phyloP scores from a whole-genome alignment of 768 basidiomycete species.

The Mrakia gelida region DNA sequence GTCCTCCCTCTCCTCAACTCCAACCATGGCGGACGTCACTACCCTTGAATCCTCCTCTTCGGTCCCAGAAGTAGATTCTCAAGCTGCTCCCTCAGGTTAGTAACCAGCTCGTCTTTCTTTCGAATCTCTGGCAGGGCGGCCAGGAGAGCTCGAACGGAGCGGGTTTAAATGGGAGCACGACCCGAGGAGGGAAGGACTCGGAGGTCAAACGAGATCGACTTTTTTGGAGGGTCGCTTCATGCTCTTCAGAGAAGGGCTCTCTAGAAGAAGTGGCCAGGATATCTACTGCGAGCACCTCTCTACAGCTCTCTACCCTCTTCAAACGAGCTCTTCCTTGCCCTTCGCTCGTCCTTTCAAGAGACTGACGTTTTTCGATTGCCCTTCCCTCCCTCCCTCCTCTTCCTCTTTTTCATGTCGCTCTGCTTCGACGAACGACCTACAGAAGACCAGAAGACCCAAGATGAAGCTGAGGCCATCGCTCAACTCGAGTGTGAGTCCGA shows the following conservation, averaged over 20 bases:
- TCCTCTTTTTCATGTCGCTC: background rate
- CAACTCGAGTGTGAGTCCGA: constrained; percentile 14
- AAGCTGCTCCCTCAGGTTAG: background rate
- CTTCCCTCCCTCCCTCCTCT: background rate
- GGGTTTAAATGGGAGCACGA: background rate
- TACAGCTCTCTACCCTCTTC: background rate
- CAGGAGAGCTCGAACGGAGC: background rate
- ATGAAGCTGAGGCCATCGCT: background rate
- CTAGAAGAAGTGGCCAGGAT: no score
- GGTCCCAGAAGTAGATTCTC: background rate
- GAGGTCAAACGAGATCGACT: background rate
- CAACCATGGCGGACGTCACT: constrained; percentile 16
- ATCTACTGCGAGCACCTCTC: background rate
- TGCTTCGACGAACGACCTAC: no score
- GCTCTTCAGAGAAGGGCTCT: no score
- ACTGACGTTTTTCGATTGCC: constrained; percentile 1
- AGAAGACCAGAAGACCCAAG: background rate
- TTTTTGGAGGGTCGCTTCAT: background rate
- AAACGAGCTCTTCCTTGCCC: background rate
- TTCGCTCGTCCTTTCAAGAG: background rate
- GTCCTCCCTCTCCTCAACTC: background rate
- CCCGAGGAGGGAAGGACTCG: background rate
- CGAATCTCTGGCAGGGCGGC: background rate
- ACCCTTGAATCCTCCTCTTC: background rate
- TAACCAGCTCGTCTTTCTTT: background rate